Percentiles rank a stretch among this genome's conserved stretches.
phyloP scores from a whole-genome alignment of 78 protist genomes.

The Cavenderia fasciculata region DNA sequence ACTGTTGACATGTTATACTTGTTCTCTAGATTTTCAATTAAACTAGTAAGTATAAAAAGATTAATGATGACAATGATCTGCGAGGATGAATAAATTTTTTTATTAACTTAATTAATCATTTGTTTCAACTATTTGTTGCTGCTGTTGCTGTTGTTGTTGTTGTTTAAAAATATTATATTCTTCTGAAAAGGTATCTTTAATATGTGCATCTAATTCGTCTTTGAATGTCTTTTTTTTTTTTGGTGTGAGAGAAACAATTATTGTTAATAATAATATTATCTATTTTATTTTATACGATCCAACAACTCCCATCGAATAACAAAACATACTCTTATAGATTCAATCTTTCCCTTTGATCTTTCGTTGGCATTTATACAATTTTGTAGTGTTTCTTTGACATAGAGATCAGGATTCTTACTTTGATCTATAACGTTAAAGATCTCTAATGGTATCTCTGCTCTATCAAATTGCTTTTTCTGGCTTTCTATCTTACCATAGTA shows the following conservation, averaged over 20 bases:
- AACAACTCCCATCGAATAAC: not conserved
- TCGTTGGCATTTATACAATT: conserved; percentile 67
- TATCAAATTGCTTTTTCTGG: conserved; percentile 21
- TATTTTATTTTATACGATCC: not conserved
- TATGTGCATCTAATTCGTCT: conserved; percentile 34
- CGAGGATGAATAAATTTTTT: too few species aligned
- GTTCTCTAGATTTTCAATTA: too few species aligned
- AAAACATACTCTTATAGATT: conserved; percentile 58
- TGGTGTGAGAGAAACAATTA: not conserved
- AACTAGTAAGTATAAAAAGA: too few species aligned
- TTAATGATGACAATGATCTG: too few species aligned
- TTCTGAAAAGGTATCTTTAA: conserved; percentile 25
- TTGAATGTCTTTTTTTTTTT: conserved; percentile 19
- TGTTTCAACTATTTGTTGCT: too few species aligned
- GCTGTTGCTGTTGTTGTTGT: not conserved
- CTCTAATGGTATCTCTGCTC: conserved; percentile 58
- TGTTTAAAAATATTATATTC: conserved; percentile 40
- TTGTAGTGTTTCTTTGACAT: conserved; percentile 64
- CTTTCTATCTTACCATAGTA: conserved; percentile 59
- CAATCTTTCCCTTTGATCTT: conserved; percentile 64
- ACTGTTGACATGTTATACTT: too few species aligned
- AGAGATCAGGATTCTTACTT: conserved; percentile 68
- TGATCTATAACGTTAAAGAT: conserved; percentile 73
- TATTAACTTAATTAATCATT: too few species aligned
- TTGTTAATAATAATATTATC: not conserved